Percentiles rank a stretch among this genome's conserved stretches.
These are phyloP conservation scores for Starmerella asiatica DNA, from an alignment of 805 yeast species.

Conservation along the genomic window DNA sequence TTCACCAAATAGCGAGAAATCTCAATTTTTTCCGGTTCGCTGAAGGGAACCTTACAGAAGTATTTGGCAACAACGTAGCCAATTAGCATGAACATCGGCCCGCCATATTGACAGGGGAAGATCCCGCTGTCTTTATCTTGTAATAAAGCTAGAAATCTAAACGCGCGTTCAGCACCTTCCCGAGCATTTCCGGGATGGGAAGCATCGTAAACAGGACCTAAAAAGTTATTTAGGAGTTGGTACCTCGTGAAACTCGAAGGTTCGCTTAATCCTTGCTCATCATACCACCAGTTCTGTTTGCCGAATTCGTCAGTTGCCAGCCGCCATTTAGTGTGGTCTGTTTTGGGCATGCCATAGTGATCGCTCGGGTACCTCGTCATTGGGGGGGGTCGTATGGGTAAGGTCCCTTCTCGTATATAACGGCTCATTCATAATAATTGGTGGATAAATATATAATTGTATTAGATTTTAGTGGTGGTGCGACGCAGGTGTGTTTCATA, in stretches of 20 bases:
- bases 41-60: constrained; percentile 53
- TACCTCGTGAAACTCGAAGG: constrained; percentile 22
- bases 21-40: constrained; percentile 53
- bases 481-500: not conserved
- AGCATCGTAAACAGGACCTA: constrained; percentile 16
- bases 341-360: constrained; percentile 45
- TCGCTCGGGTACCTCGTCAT: constrained; percentile 39
- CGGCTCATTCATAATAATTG: too few relatives aligned
- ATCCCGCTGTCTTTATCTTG: constrained; percentile 71
- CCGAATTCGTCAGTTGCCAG: constrained; percentile 59
- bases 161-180: constrained; percentile 56
- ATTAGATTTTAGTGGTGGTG: not conserved
- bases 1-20: constrained; percentile 78
- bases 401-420: too few relatives aligned
- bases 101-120: constrained; percentile 86
- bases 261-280: constrained; percentile 29
- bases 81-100: constrained; percentile 94
- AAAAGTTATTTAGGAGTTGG: constrained; percentile 21
- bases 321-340: constrained; percentile 68
- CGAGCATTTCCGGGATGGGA: constrained; percentile 20
- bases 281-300: constrained; percentile 66
- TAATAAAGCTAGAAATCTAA: constrained; percentile 49
- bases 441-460: too few relatives aligned
- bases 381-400: not conserved
- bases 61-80: constrained; percentile 72